phyloP scores from a whole-genome alignment of 2,329 filamentous ascomycete species.

The Verticillium zaregamsianum region DNA sequence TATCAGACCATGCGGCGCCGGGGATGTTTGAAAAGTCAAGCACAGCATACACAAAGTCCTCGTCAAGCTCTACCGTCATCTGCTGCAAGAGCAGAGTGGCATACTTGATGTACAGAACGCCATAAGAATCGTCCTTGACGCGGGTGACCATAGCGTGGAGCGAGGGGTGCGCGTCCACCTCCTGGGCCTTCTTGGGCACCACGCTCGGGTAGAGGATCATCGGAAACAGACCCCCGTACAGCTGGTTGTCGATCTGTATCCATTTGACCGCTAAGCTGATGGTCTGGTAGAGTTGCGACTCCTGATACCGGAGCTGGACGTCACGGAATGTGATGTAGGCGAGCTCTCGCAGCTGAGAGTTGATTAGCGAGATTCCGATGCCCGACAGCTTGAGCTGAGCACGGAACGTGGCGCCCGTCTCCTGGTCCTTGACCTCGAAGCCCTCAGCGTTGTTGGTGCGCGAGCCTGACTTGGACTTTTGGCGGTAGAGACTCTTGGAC shows the following conservation, averaged over 20 bases:
- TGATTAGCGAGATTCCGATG: conserved; percentile 89
- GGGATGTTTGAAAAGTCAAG: conserved; percentile 93
- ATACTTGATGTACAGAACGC: conserved; percentile 97
- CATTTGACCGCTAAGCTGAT: conserved; percentile 89
- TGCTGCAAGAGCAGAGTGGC: conserved; percentile 90
- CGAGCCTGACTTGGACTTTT: conserved; percentile 49
- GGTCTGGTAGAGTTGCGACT: conserved; percentile 92
- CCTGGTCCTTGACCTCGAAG: conserved; percentile 92
- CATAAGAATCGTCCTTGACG: conserved; percentile 97
- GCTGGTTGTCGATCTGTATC: conserved; percentile 98
- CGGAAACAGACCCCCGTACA: conserved; percentile 97
- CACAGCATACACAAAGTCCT: conserved; percentile 96
- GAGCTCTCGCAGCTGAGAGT: conserved; percentile 84
- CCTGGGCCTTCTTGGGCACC: conserved; percentile 92
- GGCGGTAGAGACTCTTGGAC: conserved; percentile 83
- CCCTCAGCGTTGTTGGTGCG: conserved; percentile 54
- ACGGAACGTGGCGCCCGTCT: conserved; percentile 82
- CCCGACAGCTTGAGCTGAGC: conserved; percentile 86
- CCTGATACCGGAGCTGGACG: conserved; percentile 84
- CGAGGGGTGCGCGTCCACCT: conserved; percentile 94
- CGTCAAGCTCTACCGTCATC: conserved; percentile 96
- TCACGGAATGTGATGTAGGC: conserved; percentile 92
- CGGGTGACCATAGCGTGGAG: conserved; percentile 87
- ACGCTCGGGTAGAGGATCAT: conserved; percentile 97
- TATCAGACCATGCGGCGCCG: conserved; percentile 79